phyloP scores from a whole-genome alignment of 495 filamentous ascomycete species.

The Lasiosphaeria hispida region DNA sequence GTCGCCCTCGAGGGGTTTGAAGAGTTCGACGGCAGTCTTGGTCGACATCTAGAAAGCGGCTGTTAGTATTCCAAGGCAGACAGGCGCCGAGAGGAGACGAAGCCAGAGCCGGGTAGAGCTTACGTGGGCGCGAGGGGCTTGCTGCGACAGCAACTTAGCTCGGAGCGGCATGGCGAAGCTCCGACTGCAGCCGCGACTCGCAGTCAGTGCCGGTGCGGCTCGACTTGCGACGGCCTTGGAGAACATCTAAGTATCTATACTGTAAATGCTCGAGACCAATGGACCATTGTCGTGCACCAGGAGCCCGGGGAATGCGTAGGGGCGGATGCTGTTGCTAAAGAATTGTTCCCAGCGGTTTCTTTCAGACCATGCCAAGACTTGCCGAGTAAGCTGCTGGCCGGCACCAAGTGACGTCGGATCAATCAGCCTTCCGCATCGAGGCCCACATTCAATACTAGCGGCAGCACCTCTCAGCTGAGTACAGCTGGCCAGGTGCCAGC shows the following conservation, averaged over 20 bases:
- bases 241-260: constrained; percentile 37
- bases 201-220: constrained; percentile 38
- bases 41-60: constrained; percentile 56
- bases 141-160: constrained; percentile 73
- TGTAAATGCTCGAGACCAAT: background rate
- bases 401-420: constrained; percentile 8
- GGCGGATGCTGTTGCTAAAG: background rate
- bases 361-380: background rate
- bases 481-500: too few relatives aligned
- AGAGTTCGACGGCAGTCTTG: constrained; percentile 21
- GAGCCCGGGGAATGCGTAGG: background rate
- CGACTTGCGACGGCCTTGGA: constrained; percentile 38
- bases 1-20: constrained; percentile 56
- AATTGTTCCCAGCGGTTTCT: background rate
- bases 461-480: too few relatives aligned
- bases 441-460: constrained; percentile 79
- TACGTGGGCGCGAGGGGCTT: constrained; percentile 52
- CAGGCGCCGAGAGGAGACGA: background rate
- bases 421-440: constrained; percentile 54
- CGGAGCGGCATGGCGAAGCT: constrained; percentile 73
- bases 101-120: constrained; percentile 2
- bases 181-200: constrained; percentile 34
- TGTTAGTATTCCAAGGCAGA: too few relatives aligned
- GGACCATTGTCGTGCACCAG: constrained; percentile 13
- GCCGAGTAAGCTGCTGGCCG: background rate